phyloP scores from a whole-genome alignment of 306 rosid species.

The Rosa rugosa region DNA sequence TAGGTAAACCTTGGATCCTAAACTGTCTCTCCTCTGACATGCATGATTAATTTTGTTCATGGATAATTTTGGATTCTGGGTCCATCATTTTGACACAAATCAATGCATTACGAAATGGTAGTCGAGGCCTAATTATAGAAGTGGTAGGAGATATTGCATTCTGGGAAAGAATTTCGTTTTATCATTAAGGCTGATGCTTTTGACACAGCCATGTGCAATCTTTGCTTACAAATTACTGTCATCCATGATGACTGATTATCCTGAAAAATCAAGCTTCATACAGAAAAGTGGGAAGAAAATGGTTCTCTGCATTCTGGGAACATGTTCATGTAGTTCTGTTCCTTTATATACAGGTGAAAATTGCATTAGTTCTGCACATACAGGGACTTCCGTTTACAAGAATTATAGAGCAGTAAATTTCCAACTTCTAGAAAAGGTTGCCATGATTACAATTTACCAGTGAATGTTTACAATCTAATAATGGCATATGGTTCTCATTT shows the following conservation, averaged over 20 bases:
- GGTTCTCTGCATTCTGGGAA: not conserved
- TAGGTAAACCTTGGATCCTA: slow-evolving; percentile 45
- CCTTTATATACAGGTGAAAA: not conserved
- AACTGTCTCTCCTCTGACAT: slow-evolving; percentile 18
- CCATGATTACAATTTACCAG: slow-evolving; percentile 19
- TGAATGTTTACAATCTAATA: slow-evolving; percentile 28
- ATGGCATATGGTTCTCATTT: slow-evolving; percentile 24
- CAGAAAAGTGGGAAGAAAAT: not conserved
- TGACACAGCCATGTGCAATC: not conserved
- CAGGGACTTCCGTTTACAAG: not conserved
- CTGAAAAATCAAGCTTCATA: slow-evolving; percentile 10
- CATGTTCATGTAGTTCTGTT: not conserved
- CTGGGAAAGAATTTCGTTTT: not conserved
- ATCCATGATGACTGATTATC: not conserved
- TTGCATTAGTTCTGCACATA: not conserved
- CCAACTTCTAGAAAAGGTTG: slow-evolving; percentile 19
- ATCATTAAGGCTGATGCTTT: not conserved
- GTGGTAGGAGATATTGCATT: not conserved
- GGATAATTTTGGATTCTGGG: slow-evolving; percentile 9
- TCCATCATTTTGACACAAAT: slow-evolving; percentile 1
- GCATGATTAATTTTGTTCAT: slow-evolving; percentile 5
- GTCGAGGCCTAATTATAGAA: slow-evolving; percentile 7
- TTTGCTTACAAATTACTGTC: not conserved
- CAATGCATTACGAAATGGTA: not conserved
- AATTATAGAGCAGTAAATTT: slow-evolving; percentile 15